These are phyloP conservation scores for Thalassiosira mediterranea DNA, from an alignment of 352 stramenopile genomes.

Conservation along the genomic window DNA sequence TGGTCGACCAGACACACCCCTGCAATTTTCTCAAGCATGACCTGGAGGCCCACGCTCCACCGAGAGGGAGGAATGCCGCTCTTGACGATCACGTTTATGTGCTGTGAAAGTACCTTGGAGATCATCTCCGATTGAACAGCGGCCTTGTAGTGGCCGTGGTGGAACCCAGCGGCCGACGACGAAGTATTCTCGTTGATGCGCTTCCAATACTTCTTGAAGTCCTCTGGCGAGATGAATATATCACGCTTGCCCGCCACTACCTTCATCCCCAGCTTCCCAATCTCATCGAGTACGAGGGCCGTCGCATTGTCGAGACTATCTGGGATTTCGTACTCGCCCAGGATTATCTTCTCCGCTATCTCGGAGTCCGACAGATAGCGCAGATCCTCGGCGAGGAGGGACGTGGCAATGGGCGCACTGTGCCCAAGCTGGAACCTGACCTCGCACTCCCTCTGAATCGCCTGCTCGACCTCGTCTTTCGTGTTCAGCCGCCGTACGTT, in stretches of 20 bases:
- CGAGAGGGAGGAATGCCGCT: neutral
- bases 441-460: constrained; percentile 18
- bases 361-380: constrained; percentile 20
- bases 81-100: neutral
- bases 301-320: constrained; percentile 12
- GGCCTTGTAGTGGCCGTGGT: constrained; percentile 9
- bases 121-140: neutral
- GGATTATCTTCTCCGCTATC: constrained; percentile 7
- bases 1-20: constrained; percentile 2
- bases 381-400: constrained; percentile 1
- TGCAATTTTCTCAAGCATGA: constrained; percentile 19
- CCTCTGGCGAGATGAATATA: neutral
- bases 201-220: constrained; percentile 3
- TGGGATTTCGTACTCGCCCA: constrained; percentile 5
- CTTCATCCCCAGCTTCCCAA: neutral
- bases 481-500: neutral
- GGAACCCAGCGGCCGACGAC: neutral
- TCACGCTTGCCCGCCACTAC: neutral
- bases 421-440: constrained; percentile 3
- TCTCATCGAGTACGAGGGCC: constrained; percentile 17
- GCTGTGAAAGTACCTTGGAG: neutral
- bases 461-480: neutral
- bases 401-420: constrained; percentile 4
- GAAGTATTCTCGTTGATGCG: constrained; percentile 1
- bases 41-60: constrained; percentile 10